Conservation (phyloP, 2,329 filamentous ascomycete genomes). For the Colletotrichum destructivum region DNA sequence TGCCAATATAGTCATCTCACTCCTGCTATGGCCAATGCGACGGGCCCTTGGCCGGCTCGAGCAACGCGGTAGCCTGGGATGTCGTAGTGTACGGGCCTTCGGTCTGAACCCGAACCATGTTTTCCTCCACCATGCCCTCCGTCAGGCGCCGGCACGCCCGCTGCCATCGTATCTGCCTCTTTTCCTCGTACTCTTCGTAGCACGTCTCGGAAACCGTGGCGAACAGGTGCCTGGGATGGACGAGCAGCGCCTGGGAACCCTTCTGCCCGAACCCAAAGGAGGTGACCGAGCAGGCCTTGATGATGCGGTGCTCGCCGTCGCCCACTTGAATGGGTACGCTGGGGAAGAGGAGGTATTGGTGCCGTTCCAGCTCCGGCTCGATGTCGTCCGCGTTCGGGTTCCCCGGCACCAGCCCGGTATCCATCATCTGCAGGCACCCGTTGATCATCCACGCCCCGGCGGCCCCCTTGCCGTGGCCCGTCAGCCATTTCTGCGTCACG, state of each 20-base stretch:
- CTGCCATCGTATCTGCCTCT: conserved; percentile 1
- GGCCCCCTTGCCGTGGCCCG: conserved; percentile 56
- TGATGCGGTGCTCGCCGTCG: conserved; percentile 1
- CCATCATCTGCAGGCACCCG: conserved; percentile 54
- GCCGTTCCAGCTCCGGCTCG: conserved; percentile 49
- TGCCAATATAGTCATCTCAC: no score
- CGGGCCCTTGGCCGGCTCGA: no score
- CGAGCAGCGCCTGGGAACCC: conserved; percentile 54
- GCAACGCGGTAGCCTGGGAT: no score
- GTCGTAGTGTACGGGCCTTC: no score
- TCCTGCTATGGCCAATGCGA: no score
- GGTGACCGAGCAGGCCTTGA: conserved; percentile 56
- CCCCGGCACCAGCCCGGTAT: conserved; percentile 51
- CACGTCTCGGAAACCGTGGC: conserved; percentile 45
- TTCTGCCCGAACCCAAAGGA: conserved; percentile 64
- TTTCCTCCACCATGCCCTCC: no score
- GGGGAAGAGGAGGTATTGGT: conserved; percentile 53
- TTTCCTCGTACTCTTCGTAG: conserved; percentile 34
- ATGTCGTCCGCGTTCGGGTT: conserved; percentile 57
- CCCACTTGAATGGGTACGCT: conserved; percentile 44
- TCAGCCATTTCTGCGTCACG: conserved; percentile 55
- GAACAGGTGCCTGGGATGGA: conserved; percentile 54
- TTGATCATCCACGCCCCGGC: conserved; percentile 57
- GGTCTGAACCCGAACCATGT: no score
- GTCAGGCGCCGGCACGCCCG: not conserved